These are phyloP conservation scores for Dactylellina sp. DNA, from an alignment of 2,329 filamentous ascomycete species.

Conservation along the genomic window DNA sequence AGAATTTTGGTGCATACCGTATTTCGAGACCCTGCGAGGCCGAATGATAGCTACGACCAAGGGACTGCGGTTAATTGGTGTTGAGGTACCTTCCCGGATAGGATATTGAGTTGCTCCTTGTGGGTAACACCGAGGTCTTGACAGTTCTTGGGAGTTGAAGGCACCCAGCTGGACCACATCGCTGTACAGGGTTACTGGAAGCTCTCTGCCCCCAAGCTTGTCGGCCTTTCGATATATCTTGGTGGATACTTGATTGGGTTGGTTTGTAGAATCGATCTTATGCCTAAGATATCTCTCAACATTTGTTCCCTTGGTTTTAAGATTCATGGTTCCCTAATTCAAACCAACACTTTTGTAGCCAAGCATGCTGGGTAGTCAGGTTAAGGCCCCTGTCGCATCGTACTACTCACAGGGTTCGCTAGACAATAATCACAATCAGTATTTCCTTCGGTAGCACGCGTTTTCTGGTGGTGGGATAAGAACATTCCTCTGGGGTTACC, in stretches of 20 bases:
- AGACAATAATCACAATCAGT: not conserved
- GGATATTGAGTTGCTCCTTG: slow-evolving; percentile 20
- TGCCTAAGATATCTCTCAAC: too few relatives aligned
- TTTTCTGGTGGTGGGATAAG: not conserved
- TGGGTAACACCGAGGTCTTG: slow-evolving; percentile 31
- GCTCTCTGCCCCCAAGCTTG: slow-evolving; percentile 10
- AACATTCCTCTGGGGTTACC: too few relatives aligned
- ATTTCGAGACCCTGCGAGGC: not conserved
- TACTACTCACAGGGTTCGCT: too few relatives aligned
- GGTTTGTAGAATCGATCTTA: too few relatives aligned
- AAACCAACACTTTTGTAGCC: too few relatives aligned
- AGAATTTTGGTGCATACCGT: slow-evolving; percentile 2
- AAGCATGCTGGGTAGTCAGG: not conserved
- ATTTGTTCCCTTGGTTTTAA: too few relatives aligned
- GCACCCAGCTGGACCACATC: not conserved
- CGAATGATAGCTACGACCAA: slow-evolving; percentile 1
- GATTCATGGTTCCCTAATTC: too few relatives aligned
- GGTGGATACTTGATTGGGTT: slow-evolving; percentile 3
- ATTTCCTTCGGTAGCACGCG: too few relatives aligned
- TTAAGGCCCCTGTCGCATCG: too few relatives aligned
- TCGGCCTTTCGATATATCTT: slow-evolving; percentile 26
- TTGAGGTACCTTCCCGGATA: slow-evolving; percentile 27
- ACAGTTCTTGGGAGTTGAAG: slow-evolving; percentile 6
- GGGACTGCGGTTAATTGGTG: not conserved
- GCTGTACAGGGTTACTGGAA: not conserved